Percentiles rank a stretch among this genome's conserved stretches.
phyloP scores from a whole-genome alignment of 2,329 filamentous ascomycete species.

The Cladosporium cucumerinum region DNA sequence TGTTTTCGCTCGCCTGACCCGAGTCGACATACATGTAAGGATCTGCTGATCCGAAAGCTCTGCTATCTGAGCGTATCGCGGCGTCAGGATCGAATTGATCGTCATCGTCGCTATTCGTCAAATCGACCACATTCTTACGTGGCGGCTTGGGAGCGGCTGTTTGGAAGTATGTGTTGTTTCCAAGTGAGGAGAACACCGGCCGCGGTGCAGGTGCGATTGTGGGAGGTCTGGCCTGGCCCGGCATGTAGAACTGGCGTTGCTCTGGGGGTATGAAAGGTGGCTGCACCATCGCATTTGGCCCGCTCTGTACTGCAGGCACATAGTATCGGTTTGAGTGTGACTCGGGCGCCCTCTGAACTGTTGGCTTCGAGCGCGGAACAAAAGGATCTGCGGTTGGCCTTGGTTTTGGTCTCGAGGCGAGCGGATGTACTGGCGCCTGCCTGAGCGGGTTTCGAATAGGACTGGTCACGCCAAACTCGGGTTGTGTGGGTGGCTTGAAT shows the following conservation, averaged over 20 bases:
- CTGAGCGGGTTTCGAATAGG: conserved; percentile 48
- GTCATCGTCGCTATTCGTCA: conserved; percentile 44
- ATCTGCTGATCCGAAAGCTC: conserved; percentile 53
- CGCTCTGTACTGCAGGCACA: conserved; percentile 11
- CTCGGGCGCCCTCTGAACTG: conserved; percentile 26
- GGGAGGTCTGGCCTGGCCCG: conserved; percentile 36
- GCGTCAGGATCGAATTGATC: conserved; percentile 49
- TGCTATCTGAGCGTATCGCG: conserved; percentile 43
- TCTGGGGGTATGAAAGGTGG: conserved; percentile 13
- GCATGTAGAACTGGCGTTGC: conserved; percentile 24
- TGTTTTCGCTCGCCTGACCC: conserved; percentile 67
- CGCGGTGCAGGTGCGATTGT: conserved; percentile 47
- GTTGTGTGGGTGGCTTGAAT: conserved; percentile 24
- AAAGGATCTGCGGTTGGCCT: conserved; percentile 30
- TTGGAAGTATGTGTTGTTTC: conserved; percentile 40
- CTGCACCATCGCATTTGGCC: conserved; percentile 4
- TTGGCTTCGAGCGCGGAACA: conserved; percentile 5
- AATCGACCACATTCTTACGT: conserved; percentile 44
- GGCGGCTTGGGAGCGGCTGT: conserved; percentile 29
- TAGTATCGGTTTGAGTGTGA: conserved; percentile 13
- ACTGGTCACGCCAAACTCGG: conserved; percentile 59
- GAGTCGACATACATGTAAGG: conserved; percentile 65
- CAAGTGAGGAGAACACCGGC: conserved; percentile 53
- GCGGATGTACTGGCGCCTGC: conserved; percentile 29
- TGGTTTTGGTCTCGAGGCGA: conserved; percentile 16